phyloP scores from a whole-genome alignment of 2,329 filamentous ascomycete genomes.

The Aspergillus sp. region DNA sequence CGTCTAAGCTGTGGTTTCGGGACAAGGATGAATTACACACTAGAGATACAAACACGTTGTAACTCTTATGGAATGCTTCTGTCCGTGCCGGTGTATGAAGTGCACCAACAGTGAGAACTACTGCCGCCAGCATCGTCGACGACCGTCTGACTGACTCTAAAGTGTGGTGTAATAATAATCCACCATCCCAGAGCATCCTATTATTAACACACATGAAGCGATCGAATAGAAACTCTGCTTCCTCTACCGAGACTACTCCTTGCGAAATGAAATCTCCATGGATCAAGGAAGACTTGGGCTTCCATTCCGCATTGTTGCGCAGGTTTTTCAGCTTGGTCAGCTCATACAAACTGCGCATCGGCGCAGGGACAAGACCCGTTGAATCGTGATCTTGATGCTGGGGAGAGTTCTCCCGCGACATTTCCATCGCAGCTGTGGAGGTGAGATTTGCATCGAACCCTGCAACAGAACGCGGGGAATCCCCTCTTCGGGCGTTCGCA shows the following conservation, averaged over 20 bases:
- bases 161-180: slow-evolving; percentile 47
- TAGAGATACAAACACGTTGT: slow-evolving; percentile 53
- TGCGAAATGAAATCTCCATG: slow-evolving; percentile 49
- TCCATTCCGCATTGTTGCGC: slow-evolving; percentile 32
- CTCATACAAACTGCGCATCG: slow-evolving; percentile 52
- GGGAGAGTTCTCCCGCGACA: slow-evolving; percentile 41
- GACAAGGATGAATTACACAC: slow-evolving; percentile 56
- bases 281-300: slow-evolving; percentile 32
- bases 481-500: slow-evolving; percentile 22
- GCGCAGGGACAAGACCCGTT: slow-evolving; percentile 43
- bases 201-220: slow-evolving; percentile 50
- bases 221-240: slow-evolving; percentile 49
- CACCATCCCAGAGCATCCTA: slow-evolving; percentile 49
- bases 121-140: slow-evolving; percentile 52
- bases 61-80: slow-evolving; percentile 50
- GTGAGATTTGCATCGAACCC: slow-evolving; percentile 21
- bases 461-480: slow-evolving; percentile 21
- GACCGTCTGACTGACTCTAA: slow-evolving; percentile 50
- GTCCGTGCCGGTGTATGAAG: slow-evolving; percentile 54
- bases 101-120: slow-evolving; percentile 54
- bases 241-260: slow-evolving; percentile 43
- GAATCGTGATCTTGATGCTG: slow-evolving; percentile 38
- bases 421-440: slow-evolving; percentile 31
- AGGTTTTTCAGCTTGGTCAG: slow-evolving; percentile 47
- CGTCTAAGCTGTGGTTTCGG: slow-evolving; percentile 53